Evolutionary conservation across 176 grass and related monocot species (phyloP).

Genomic region (Aegilops longissima): DNA sequence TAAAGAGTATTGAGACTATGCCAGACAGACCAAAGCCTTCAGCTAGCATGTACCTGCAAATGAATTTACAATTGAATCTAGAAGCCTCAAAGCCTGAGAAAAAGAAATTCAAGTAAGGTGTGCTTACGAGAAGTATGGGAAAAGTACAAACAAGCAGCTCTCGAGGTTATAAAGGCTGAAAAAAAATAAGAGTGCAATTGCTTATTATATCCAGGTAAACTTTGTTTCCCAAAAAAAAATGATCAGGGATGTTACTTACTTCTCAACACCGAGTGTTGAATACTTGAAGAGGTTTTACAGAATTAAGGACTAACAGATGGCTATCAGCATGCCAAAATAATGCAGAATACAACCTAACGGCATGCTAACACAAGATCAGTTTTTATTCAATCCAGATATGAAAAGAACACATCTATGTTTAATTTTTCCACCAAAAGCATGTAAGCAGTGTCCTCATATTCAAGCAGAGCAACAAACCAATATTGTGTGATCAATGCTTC

Average conservation of each 20-base stretch:
- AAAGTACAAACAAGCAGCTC: slow-evolving; percentile 93
- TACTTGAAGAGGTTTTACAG: slow-evolving; percentile 83
- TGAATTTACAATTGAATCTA: not conserved
- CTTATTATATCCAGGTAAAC: not conserved
- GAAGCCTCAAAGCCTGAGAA: slow-evolving; percentile 1
- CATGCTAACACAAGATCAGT: not conserved
- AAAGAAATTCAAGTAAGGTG: slow-evolving; percentile 15
- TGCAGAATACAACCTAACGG: not conserved
- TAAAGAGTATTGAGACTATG: slow-evolving; percentile 92
- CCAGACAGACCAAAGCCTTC: slow-evolving; percentile 89
- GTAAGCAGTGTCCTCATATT: not conserved
- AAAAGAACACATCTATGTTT: not conserved
- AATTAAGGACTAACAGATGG: slow-evolving; percentile 26
- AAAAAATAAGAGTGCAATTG: slow-evolving; percentile 11
- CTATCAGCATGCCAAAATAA: not conserved
- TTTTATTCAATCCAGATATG: not conserved
- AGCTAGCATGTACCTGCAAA: slow-evolving; percentile 84
- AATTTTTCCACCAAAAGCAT: not conserved
- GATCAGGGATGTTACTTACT: slow-evolving; percentile 48
- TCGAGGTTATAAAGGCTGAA: slow-evolving; percentile 93
- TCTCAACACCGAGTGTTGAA: slow-evolving; percentile 65
- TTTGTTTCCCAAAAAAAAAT: not conserved
- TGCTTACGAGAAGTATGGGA: slow-evolving; percentile 95
- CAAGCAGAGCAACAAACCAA: not conserved
- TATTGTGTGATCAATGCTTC: not conserved